Percentiles rank a stretch among this genome's conserved stretches.
phyloP scores from a whole-genome alignment of 768 basidiomycete species.

The Mycena chlorophos region DNA sequence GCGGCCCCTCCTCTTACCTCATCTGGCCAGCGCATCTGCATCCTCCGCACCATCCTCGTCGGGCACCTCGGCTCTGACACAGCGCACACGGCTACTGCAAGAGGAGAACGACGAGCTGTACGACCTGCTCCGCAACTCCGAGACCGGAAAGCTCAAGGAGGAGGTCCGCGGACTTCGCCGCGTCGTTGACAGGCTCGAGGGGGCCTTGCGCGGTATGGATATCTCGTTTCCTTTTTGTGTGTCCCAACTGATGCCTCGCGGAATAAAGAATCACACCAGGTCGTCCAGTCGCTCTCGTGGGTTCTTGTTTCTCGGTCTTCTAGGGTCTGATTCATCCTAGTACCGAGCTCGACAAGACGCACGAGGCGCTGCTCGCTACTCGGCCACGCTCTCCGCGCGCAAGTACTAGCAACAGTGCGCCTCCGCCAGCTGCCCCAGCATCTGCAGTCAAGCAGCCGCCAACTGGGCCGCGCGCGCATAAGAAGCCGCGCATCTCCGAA shows the following conservation, averaged over 20 bases:
- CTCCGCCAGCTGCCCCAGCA: too few species aligned
- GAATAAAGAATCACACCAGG: conserved; percentile 71
- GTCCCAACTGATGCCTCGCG: conserved; percentile 5
- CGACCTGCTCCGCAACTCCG: conserved; percentile 67
- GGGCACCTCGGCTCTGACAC: conserved; percentile 66
- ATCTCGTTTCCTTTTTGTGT: conserved; percentile 10
- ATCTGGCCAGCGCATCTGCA: conserved; percentile 57
- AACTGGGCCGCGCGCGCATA: conserved; percentile 78
- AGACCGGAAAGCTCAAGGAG: conserved; percentile 81
- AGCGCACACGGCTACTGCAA: conserved; percentile 70
- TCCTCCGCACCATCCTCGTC: conserved; percentile 32
- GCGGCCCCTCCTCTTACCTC: conserved; percentile 69
- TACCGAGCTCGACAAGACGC: conserved; percentile 74
- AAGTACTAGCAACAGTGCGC: conserved; percentile 21
- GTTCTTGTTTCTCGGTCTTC: conserved; percentile 32
- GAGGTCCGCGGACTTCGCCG: conserved; percentile 71
- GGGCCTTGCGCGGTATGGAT: conserved; percentile 76
- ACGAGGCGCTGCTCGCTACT: conserved; percentile 56
- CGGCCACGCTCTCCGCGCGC: conserved; percentile 51
- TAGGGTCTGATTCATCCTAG: conserved; percentile 36
- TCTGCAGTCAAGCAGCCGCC: conserved; percentile 67
- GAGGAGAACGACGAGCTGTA: conserved; percentile 90
- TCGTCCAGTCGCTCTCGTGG: conserved; percentile 71
- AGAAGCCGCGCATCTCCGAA: conserved; percentile 76
- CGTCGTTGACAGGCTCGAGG: conserved; percentile 68